Evolutionary conservation across 2,329 filamentous ascomycete species (phyloP), one percentile per base, ranked within the genome.

Genomic region (Colletotrichum destructivum): DNA sequence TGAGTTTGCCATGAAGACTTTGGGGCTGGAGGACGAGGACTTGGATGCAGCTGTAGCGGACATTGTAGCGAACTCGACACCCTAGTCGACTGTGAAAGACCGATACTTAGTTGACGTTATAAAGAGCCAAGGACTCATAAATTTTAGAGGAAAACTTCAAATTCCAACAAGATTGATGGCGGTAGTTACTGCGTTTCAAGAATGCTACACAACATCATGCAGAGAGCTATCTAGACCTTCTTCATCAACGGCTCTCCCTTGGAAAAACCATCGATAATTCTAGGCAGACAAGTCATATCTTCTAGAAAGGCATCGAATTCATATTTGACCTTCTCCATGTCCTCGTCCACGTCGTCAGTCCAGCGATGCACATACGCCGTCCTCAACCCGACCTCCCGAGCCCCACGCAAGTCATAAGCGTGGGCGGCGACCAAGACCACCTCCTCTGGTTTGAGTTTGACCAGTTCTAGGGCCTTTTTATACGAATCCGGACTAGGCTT

Each of bases 361-460:
- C 83, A 86, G 23, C 87, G 79, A 73, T 84, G 79, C 4, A 90
- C 78, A 75, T 89, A 89, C 0, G 88, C 78, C 0, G 87, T 89
- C 72, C 79, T 83, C 79, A 90, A 83, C 0, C 88, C 88, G 6
- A 82, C 78, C 1, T 75, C 75, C 74, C 84, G 84, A 16, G 86
- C 88, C 1, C 83, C 87, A 18, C 85, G 79, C 26, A 87, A 64
- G 76, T 89, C 88, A 75, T 87, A 89, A 3, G 85, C 85, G 80
- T 90, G 87, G 1, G 87, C 86, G 3, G 88, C 87, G 3, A 89
- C 85, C 83, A 87, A 81, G 12, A 87, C 82, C 21, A 83, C 84
- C 64, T 89, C 83, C n/a, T 87, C 82, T 0, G 87, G 81, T 26
- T 76, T 76, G 3, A 84, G 74, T 49, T 83, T 80, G 3, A 88